Percentiles rank a stretch among this genome's conserved stretches.
phyloP scores from a whole-genome alignment of 2,329 filamentous ascomycete genomes.

The Fusarium xylarioides region DNA sequence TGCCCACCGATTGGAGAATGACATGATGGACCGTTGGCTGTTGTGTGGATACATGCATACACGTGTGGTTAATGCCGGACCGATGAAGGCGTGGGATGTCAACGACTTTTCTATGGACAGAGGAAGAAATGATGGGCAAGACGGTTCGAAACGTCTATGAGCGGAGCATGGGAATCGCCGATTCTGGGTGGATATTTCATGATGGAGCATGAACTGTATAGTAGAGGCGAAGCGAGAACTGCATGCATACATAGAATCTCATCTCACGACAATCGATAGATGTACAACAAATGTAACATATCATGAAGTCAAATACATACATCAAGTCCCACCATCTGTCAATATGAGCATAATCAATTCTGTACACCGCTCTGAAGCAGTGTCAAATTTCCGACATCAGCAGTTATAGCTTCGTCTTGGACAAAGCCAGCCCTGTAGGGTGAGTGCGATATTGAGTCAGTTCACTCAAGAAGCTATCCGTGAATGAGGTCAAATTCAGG shows the following conservation, averaged over 20 bases:
- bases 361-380: constrained; percentile 1
- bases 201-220: constrained; percentile 12
- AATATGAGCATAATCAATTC: neutral
- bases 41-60: constrained; percentile 20
- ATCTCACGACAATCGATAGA: constrained; percentile 27
- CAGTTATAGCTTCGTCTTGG: neutral
- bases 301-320: neutral
- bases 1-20: neutral
- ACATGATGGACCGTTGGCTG: constrained; percentile 16
- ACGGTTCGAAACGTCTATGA: neutral
- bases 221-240: neutral
- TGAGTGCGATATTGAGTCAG: constrained; percentile 8
- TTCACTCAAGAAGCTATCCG: neutral
- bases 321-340: neutral
- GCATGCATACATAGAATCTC: constrained; percentile 37
- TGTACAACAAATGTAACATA: constrained; percentile 12
- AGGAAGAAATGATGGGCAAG: constrained; percentile 6
- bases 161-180: constrained; percentile 11
- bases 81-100: constrained; percentile 13
- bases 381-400: neutral
- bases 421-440: neutral
- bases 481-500: neutral
- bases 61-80: constrained; percentile 15
- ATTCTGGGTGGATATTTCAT: constrained; percentile 5
- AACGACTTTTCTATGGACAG: neutral